A percentile compares a stretch with the other conserved stretches of the same genome.
Conservation (phyloP, 2,329 filamentous ascomycete genomes). For the Fusarium tjaetaba region DNA sequence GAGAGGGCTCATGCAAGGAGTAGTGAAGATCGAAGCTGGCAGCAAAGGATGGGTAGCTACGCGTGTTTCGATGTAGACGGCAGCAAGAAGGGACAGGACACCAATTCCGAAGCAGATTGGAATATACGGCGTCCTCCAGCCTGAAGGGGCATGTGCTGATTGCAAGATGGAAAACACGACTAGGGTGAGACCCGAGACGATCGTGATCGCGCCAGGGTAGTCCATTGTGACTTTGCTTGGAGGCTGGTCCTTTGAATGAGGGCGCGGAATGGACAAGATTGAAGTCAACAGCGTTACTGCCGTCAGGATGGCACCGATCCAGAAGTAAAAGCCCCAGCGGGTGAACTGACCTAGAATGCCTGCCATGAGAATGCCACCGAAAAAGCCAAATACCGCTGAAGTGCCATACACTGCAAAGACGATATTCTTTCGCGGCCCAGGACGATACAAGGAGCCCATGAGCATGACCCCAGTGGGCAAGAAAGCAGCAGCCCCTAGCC, state of each 20-base stretch:
- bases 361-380: neutral
- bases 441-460: neutral
- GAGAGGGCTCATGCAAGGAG: neutral
- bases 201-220: neutral
- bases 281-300: neutral
- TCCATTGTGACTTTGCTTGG: neutral
- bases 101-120: neutral
- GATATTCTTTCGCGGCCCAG: neutral
- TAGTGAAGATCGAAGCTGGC: neutral
- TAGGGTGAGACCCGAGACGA: neutral
- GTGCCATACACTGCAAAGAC: neutral
- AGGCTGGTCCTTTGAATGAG: neutral
- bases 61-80: neutral
- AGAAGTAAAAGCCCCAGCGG: neutral
- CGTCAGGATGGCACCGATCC: neutral
- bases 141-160: neutral
- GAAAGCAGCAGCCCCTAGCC: neutral
- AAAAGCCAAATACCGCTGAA: neutral
- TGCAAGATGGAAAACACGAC: neutral
- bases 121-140: neutral
- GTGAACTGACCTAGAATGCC: neutral
- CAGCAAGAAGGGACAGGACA: neutral
- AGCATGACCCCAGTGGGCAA: neutral
- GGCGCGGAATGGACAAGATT: rapidly evolving
- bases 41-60: neutral